phyloP scores from a whole-genome alignment of 2,329 filamentous ascomycete genomes.

The Aspergillus phoenicis region DNA sequence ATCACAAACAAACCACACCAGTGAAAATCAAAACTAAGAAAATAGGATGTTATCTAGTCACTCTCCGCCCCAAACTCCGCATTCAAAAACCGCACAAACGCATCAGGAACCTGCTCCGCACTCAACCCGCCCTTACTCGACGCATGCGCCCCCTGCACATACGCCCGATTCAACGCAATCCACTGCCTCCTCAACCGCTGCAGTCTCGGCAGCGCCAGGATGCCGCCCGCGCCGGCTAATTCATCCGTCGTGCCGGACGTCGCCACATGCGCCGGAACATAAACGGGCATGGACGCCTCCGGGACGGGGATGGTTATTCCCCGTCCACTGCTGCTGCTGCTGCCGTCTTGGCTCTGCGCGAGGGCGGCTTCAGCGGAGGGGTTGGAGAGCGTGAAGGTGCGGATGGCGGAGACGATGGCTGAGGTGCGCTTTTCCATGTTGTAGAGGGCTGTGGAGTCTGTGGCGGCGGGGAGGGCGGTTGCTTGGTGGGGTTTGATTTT shows the following conservation, averaged over 20 bases:
- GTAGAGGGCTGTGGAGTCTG: constrained; percentile 46
- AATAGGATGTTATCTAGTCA: no score
- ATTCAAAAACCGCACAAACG: constrained; percentile 52
- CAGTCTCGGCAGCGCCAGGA: constrained; percentile 45
- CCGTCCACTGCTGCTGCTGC: not conserved
- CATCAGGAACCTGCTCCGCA: constrained; percentile 43
- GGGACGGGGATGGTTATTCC: constrained; percentile 42
- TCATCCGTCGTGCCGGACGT: constrained; percentile 44
- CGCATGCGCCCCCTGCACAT: constrained; percentile 41
- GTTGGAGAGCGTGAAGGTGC: constrained; percentile 42
- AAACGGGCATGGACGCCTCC: constrained; percentile 32
- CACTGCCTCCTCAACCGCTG: constrained; percentile 50
- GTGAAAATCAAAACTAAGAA: no score
- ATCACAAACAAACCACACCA: not conserved
- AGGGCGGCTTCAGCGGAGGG: constrained; percentile 43
- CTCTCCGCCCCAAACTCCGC: constrained; percentile 43
- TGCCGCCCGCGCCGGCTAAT: constrained; percentile 43
- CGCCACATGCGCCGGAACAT: constrained; percentile 43
- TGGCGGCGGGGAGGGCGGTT: constrained; percentile 44
- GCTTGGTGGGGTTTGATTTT: constrained; percentile 47
- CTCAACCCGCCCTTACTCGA: constrained; percentile 35
- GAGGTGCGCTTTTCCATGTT: constrained; percentile 47
- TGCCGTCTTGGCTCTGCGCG: constrained; percentile 28
- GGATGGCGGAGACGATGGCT: constrained; percentile 45
- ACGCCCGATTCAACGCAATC: constrained; percentile 49